Evolutionary conservation across 2,329 filamentous ascomycete genomes (phyloP), one percentile per base, ranked within the genome.

Genomic region (Simplicillium sp.): DNA sequence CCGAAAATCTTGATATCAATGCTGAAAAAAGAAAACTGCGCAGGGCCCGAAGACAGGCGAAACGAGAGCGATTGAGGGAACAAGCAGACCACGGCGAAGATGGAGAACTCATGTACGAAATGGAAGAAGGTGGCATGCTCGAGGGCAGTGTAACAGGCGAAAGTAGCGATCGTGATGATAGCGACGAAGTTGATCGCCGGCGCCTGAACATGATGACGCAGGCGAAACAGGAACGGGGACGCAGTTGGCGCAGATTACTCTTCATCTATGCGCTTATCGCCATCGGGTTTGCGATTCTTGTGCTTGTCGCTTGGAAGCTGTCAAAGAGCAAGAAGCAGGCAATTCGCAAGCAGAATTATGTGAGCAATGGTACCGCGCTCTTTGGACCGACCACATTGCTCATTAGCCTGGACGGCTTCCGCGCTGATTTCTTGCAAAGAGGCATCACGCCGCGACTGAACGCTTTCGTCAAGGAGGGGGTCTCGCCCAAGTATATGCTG

Each of bases 371-470:
- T 40, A 94, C 88, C 0, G 84, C 88, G 2, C 66, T 87, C 4
- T 98, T 97, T 57, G 83, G 80, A 9, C 88, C 89, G 1, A 98
- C 92, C 0, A 96, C 92, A 2, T 84, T 98, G 44, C 71, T 97
- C 40, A 85, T 98, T 56, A 96, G 89, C 36, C 73, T 98, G 14
- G 92, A 98, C 61, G 92, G 92, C 3, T 97, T 98, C 66, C 82
- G 92, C 13, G 90, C 92, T 15, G 92, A 97, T 58, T 97, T 96
- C 54, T 68, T 98, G 33, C 77, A 84, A 47, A 80, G 88, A 12
- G 83, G 82, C 1, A 65, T 97, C 28, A 96, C 90, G 1, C 92
- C 90, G 1, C 80, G 82, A 2, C 68, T 98, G 8, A 86, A 80
- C 50, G 73, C 80, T 2, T 83, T 98, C 48, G 70, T 95, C 46